Base-by-base conservation (phyloP, 805 yeast species). In the Myxozyma melibiosi region DNA sequence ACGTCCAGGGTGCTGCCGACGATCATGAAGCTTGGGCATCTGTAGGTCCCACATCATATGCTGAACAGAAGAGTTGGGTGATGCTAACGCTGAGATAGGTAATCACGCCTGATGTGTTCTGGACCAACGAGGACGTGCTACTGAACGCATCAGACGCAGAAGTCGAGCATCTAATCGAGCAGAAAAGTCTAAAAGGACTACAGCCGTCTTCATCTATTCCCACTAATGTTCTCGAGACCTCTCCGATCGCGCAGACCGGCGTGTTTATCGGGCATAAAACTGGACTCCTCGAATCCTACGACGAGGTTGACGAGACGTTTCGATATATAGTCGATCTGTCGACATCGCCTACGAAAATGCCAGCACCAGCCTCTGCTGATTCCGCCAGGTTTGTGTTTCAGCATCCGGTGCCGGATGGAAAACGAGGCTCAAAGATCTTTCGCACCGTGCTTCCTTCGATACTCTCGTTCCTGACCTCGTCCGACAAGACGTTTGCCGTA, bases 1-100 rank as follows among this genome's bases (percentile, higher is more conserved):
- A 90, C 67, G 87, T 90, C 0, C 97, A 90, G 70, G 97, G 97
- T 1, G 94, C 96, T 0, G 97, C 94, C 0, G 97, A 90, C 70
- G 97, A 91, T 66, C 96, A 90, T 68, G 97, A 90, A 66, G 74
- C 85, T 9, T 90, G 97, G 97, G 80, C 85, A 0, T 41, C 55
- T 13, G 59, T 56, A 24, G 9, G 60, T 34, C n/a, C n/a, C n/a
- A n/a, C n/a, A n/a, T n/a, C n/a, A n/a, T n/a, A n/a, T n/a, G n/a
- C n/a, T n/a, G n/a, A n/a, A n/a, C n/a, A n/a, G n/a, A n/a, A n/a
- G n/a, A n/a, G n/a, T n/a, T n/a, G n/a, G 30, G 20, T 9, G 20
- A 7, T 20, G 33, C 18, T 33, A 11, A 34, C n/a, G 7, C 3
- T 27, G 13, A 1, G 5, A 16, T 31, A 53, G 3, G 73, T 77